Conservation (phyloP, 2,329 filamentous ascomycete genomes). For the Fusarium tuaranense region DNA sequence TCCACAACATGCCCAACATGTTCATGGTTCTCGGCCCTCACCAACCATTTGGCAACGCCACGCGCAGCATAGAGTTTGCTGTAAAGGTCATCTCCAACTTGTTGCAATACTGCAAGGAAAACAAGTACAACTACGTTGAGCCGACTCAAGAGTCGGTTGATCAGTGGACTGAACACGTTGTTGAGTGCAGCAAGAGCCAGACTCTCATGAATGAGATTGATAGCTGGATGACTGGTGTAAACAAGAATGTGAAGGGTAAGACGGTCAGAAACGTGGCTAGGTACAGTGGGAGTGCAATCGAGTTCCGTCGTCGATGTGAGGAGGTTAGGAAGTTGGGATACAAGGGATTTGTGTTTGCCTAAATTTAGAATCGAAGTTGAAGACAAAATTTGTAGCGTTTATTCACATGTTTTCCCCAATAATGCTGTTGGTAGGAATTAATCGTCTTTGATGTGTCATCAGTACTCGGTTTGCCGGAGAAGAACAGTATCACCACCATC, state of each 20-base stretch:
- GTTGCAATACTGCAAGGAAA: conserved; percentile 23
- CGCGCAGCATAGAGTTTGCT: conserved; percentile 29
- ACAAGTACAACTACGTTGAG: conserved; percentile 14
- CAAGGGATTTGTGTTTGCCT: conserved; percentile 10
- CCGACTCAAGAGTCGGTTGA: conserved; percentile 22
- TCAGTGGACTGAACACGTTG: conserved; percentile 55
- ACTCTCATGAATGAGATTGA: conserved; percentile 53
- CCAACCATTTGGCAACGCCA: conserved; percentile 30
- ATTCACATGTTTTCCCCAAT: background rate
- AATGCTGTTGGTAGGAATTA: background rate
- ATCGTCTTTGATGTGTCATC: background rate
- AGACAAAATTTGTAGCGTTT: background rate
- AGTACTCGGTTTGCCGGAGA: background rate
- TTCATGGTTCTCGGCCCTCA: conserved; percentile 40
- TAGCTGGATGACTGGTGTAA: conserved; percentile 67
- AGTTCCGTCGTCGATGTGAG: conserved; percentile 26
- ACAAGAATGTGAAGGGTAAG: conserved; percentile 62
- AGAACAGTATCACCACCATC: background rate
- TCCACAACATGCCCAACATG: conserved; percentile 35
- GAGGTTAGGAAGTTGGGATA: conserved; percentile 15
- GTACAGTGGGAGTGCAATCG: conserved; percentile 24
- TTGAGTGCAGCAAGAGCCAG: conserved; percentile 55
- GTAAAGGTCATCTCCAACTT: conserved; percentile 17
- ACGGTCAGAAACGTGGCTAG: conserved; percentile 54
- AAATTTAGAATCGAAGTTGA: background rate